These are phyloP conservation scores for Clarireedia sp. DNA, from an alignment of 2,329 filamentous ascomycete genomes.

Conservation along the genomic window DNA sequence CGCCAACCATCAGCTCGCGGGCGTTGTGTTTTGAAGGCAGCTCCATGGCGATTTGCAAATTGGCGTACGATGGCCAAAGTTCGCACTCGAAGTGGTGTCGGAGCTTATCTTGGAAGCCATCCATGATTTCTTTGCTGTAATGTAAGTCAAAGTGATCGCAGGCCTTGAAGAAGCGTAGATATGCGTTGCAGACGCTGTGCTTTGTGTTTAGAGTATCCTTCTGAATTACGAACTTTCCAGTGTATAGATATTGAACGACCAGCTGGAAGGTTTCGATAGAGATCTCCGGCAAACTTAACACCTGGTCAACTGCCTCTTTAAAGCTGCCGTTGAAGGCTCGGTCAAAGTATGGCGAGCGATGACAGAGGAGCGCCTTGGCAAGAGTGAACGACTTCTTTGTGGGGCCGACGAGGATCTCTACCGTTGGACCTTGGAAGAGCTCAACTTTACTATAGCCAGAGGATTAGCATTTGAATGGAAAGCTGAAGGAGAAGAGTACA, in stretches of 20 bases:
- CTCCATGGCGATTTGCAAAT: background rate
- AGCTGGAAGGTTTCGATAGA: conserved; percentile 10
- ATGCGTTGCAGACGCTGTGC: background rate
- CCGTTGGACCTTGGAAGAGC: conserved; percentile 1
- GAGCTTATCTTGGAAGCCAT: background rate
- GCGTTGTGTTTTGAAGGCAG: background rate
- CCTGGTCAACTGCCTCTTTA: conserved; percentile 1
- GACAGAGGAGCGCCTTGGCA: conserved; percentile 11
- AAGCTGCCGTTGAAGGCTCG: conserved; percentile 8
- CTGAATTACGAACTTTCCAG: background rate
- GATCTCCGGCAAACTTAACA: conserved; percentile 4
- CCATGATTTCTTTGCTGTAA: background rate
- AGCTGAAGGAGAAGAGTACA: too few relatives aligned
- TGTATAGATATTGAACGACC: conserved; percentile 14
- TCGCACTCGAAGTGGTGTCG: background rate
- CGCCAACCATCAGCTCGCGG: background rate
- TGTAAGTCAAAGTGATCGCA: background rate
- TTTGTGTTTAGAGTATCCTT: background rate
- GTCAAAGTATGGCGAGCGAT: conserved; percentile 12
- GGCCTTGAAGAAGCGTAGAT: background rate
- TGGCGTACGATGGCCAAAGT: background rate
- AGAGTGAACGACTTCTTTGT: background rate
- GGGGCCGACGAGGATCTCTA: conserved; percentile 8
- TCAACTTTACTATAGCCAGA: background rate
- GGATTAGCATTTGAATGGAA: background rate